These are phyloP conservation scores for Biancaea sappan DNA, from an alignment of 306 rosid species.

Conservation along the genomic window DNA sequence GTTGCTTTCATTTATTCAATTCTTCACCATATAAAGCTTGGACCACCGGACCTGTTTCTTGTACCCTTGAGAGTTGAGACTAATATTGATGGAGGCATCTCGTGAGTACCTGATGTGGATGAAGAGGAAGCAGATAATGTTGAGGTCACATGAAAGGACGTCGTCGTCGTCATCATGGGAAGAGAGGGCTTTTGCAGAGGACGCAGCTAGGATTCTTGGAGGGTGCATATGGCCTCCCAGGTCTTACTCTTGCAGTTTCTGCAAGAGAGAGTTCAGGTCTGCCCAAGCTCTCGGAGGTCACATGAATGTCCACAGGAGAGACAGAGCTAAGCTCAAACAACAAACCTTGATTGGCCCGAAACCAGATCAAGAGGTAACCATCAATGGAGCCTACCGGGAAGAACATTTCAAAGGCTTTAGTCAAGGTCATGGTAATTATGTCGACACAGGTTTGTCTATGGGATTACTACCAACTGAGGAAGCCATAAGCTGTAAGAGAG, in stretches of 20 bases:
- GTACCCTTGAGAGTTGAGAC: conserved; percentile 4
- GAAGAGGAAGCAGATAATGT: conserved; percentile 49
- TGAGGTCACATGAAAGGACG: conserved; percentile 35
- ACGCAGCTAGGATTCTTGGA: conserved; percentile 53
- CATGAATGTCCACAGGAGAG: conserved; percentile 94
- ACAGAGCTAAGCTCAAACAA: conserved; percentile 81
- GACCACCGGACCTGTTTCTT: conserved; percentile 17
- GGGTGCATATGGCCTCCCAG: conserved; percentile 91
- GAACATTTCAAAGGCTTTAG: conserved; percentile 27
- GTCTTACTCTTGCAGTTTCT: conserved; percentile 79
- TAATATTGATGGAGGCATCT: conserved; percentile 54
- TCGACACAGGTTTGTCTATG: conserved; percentile 61
- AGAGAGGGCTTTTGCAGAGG: conserved; percentile 89
- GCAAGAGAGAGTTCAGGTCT: conserved; percentile 82
- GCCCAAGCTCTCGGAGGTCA: conserved; percentile 99
- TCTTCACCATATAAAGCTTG: conserved; percentile 32
- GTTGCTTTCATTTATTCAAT: conserved; percentile 43
- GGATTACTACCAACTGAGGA: conserved; percentile 45
- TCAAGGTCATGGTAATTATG: conserved; percentile 29
- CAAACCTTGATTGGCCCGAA: conserved; percentile 37
- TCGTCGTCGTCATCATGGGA: conserved; percentile 51
- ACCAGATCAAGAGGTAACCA: conserved; percentile 29
- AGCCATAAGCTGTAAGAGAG: conserved; percentile 44
- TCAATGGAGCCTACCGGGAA: conserved; percentile 32
- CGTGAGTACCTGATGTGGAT: conserved; percentile 45